A percentile compares a stretch with the other conserved stretches of the same genome.
Evolutionary conservation across 331 rosid species (phyloP).

Genomic region (Quercus phellos): DNA sequence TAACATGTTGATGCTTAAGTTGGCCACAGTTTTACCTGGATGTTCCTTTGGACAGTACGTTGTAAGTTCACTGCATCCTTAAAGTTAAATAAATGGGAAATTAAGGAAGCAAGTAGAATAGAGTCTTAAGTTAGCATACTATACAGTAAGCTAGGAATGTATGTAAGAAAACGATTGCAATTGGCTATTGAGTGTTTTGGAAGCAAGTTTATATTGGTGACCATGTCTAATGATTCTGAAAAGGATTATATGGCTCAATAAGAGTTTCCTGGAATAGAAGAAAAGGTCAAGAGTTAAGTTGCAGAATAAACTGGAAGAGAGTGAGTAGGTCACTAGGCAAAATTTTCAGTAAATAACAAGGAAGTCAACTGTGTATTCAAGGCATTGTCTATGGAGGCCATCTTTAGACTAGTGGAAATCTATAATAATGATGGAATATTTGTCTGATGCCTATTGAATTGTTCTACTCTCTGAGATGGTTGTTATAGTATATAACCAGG

Average conservation of each 20-base stretch:
- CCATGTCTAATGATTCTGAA: not conserved
- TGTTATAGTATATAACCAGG: not conserved
- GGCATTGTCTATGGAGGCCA: not conserved
- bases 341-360: not conserved
- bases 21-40: no score
- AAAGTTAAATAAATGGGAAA: no score
- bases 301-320: not conserved
- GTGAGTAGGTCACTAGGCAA: not conserved
- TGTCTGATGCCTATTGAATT: not conserved
- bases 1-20: no score
- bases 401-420: not conserved
- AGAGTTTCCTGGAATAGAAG: not conserved
- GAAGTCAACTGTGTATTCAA: not conserved
- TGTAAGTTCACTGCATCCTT: no score
- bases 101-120: not conserved
- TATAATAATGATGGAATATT: not conserved
- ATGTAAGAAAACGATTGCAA: not conserved
- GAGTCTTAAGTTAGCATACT: not conserved
- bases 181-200: not conserved
- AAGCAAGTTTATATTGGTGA: not conserved
- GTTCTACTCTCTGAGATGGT: not conserved
- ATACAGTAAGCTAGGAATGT: not conserved
- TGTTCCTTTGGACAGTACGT: no score
- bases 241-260: not conserved
- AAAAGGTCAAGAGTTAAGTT: not conserved